Evolutionary conservation across 2,329 filamentous ascomycete species (phyloP).

Genomic region (Ophiostoma fasciatum): DNA sequence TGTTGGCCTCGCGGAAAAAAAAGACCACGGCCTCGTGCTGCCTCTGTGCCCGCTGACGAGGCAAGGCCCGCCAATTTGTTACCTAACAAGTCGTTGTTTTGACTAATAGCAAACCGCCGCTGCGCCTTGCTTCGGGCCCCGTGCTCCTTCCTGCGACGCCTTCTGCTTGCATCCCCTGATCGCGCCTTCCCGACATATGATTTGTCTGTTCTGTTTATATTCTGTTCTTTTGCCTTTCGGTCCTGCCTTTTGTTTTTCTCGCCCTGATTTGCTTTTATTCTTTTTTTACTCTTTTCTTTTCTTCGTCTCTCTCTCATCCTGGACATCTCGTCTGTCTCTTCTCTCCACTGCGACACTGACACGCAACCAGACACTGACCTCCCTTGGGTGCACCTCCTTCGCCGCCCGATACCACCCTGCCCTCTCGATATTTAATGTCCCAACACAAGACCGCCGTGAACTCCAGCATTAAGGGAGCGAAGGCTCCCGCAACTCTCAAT

Average conservation of each 20-base stretch:
- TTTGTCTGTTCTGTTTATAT: not conserved
- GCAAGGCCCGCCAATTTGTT: constrained; percentile 19
- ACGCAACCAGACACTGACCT: too few species aligned
- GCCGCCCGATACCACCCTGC: too few species aligned
- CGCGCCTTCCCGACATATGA: not conserved
- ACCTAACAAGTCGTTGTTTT: constrained; percentile 29
- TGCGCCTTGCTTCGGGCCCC: constrained; percentile 7
- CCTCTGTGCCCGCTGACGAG: not conserved
- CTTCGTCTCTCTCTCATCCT: not conserved
- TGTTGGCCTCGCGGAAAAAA: constrained; percentile 1
- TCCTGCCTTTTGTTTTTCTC: too few species aligned
- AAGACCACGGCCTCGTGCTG: constrained; percentile 1
- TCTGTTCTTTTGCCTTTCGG: too few species aligned
- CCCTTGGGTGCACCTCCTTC: too few species aligned
- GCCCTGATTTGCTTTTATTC: not conserved
- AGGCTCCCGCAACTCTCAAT: constrained; percentile 1
- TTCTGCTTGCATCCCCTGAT: too few species aligned
- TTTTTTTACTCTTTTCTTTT: not conserved
- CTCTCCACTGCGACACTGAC: too few species aligned
- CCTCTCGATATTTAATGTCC: constrained; percentile 7
- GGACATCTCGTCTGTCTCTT: not conserved
- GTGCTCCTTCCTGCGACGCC: not conserved
- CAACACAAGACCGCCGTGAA: constrained; percentile 1
- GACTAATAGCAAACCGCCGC: constrained; percentile 30
- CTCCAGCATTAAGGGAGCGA: constrained; percentile 6